Evolutionary conservation across 2,329 filamentous ascomycete species (phyloP).

Genomic region (Microdochium bolleyi): DNA sequence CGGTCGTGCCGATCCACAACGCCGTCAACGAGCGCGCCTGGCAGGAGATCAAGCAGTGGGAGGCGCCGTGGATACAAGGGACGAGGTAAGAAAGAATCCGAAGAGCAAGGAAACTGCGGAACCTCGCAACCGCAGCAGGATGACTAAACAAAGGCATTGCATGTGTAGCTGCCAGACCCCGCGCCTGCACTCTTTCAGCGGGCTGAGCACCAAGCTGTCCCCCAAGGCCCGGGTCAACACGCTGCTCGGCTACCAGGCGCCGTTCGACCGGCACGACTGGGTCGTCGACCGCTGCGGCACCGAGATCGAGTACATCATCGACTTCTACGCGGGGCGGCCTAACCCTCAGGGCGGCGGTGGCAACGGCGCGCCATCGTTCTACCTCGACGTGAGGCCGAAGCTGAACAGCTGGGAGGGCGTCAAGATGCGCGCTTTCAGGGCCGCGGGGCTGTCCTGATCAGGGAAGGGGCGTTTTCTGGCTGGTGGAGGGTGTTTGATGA

Average conservation of each 20-base stretch:
- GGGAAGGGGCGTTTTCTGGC: too few species aligned
- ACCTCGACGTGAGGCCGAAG: constrained; percentile 61
- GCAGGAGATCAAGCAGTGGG: constrained; percentile 87
- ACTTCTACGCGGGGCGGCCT: constrained; percentile 79
- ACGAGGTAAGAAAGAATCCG: constrained; percentile 39
- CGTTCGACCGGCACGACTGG: constrained; percentile 97
- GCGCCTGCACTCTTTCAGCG: constrained; percentile 74
- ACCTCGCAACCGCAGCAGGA: too few species aligned
- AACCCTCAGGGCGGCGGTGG: constrained; percentile 22
- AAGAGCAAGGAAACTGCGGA: too few species aligned
- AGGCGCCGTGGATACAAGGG: constrained; percentile 54
- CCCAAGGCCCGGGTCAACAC: constrained; percentile 79
- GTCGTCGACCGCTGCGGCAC: constrained; percentile 85
- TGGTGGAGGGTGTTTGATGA: not conserved
- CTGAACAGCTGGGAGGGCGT: constrained; percentile 60
- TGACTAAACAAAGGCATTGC: not conserved
- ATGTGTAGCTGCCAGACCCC: constrained; percentile 47
- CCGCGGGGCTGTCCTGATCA: constrained; percentile 37
- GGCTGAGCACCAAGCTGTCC: constrained; percentile 61
- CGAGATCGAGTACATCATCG: constrained; percentile 89
- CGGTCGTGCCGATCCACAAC: constrained; percentile 95
- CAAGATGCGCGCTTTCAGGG: constrained; percentile 53
- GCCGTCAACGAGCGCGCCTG: constrained; percentile 96
- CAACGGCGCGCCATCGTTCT: constrained; percentile 47
- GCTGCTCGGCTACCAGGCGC: constrained; percentile 77